Percentiles rank a stretch among this genome's conserved stretches.
Conservation (phyloP, 148 eudicot genomes). For the Pharnaceum exiguum region DNA sequence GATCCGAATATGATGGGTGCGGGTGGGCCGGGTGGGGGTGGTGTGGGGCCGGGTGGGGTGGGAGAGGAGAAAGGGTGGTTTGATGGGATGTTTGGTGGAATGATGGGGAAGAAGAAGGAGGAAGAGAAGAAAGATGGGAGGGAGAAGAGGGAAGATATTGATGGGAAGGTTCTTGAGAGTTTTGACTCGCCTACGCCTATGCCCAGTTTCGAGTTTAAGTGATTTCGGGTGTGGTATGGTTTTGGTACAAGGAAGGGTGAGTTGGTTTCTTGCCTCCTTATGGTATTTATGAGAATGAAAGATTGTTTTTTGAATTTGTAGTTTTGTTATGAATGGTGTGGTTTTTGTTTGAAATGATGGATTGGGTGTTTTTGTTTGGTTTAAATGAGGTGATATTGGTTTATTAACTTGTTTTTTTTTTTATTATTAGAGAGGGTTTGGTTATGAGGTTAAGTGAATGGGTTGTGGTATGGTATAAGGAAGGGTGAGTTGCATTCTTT, state of each 20-base stretch:
- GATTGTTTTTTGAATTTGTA: too few relatives aligned
- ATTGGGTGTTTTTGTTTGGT: too few relatives aligned
- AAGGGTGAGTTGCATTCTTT: too few relatives aligned
- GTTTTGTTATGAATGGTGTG: too few relatives aligned
- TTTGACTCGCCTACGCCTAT: slow-evolving; percentile 69
- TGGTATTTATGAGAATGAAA: too few relatives aligned
- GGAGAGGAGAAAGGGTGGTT: slow-evolving; percentile 23
- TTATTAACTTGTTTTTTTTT: too few relatives aligned
- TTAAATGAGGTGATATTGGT: too few relatives aligned
- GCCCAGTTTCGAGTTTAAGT: slow-evolving; percentile 73
- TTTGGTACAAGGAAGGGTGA: not conserved
- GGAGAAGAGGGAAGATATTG: too few relatives aligned
- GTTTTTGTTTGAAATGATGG: too few relatives aligned
- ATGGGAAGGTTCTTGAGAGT: slow-evolving; percentile 77
- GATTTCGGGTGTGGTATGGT: slow-evolving; percentile 6
- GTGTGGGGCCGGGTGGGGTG: not conserved
- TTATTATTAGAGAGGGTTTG: too few relatives aligned
- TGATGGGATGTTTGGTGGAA: slow-evolving; percentile 60
- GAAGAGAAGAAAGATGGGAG: slow-evolving; percentile 27
- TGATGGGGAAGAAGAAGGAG: slow-evolving; percentile 36
- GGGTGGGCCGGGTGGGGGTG: slow-evolving; percentile 9
- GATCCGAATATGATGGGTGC: slow-evolving; percentile 30
- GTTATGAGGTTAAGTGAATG: too few relatives aligned
- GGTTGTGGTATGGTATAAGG: too few relatives aligned
- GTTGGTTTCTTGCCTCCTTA: not conserved